Evolutionary conservation across 257 asterid species (phyloP), one percentile per base, ranked within the genome.

Genomic region (Gynochthodes officinalis): DNA sequence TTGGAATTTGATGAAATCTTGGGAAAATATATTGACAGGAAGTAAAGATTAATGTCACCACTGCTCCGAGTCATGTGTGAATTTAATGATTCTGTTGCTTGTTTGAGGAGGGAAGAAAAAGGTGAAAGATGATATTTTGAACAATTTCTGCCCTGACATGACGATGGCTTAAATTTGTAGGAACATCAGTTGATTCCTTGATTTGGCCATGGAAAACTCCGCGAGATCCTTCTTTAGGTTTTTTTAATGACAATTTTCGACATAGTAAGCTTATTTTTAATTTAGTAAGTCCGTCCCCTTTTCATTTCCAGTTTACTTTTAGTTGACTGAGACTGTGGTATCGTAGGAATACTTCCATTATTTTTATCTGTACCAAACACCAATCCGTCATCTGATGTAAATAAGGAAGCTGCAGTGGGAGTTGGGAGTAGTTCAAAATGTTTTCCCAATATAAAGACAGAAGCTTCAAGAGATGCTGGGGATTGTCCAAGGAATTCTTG

Each of bases 261-360:
- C 58, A 76, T 78, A 85, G 98, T 92, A 89, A 67, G 80, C 61
- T 27, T 13, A 7, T 14, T 15, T 53, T 67, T 1, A 37, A 40
- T 40, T 7, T 52, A 11, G 12, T 55, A 13, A 33, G 4, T 5
- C 32, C 18, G 0, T 16, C 1, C 27, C 16, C 62, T n/a, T 61
- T 33, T 30, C 15, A 7, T 23, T 73, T 54, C 8, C 23, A 23
- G 61, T 9, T 67, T 40, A 21, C 27, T 42, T 49, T 61, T 39
- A 14, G 73, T 70, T 59, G 73, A 70, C 35, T 27, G 62, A 73
- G 80, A 67, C 61, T 35, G 50, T 57, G 64, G 71, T 49, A 55
- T 67, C 77, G 64, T 82, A 89, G 96, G 87, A 79, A 55, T 76
- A 76, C 43, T 32, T 77, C 91, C 91, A 18, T 76, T 82, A 33